Evolutionary conservation across 2,329 filamentous ascomycete species (phyloP).

Genomic region (Sclerotinia glacialis): DNA sequence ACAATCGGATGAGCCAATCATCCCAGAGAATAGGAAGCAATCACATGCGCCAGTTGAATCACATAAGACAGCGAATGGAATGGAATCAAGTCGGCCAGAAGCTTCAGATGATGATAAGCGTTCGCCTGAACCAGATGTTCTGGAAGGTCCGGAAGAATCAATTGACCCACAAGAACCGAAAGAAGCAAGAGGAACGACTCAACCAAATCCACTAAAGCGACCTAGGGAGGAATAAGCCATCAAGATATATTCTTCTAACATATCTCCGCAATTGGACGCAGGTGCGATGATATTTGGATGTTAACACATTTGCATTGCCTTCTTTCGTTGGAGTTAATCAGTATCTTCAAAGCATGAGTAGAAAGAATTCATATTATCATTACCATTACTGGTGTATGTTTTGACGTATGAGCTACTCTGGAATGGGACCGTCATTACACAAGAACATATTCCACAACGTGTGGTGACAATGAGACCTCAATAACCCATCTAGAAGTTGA

Average conservation of each 20-base stretch:
- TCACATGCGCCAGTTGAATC: background rate
- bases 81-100: background rate
- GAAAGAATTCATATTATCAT: background rate
- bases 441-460: background rate
- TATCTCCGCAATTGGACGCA: background rate
- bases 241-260: background rate
- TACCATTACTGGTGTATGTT: background rate
- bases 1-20: background rate
- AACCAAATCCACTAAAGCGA: background rate
- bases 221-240: background rate
- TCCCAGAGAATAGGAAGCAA: background rate
- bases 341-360: background rate
- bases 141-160: background rate
- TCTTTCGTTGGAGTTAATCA: background rate
- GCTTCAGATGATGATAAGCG: background rate
- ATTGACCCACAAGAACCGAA: background rate
- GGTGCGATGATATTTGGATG: background rate
- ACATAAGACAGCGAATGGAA: background rate
- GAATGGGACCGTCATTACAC: too few species aligned
- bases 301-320: background rate
- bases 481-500: background rate
- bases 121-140: background rate
- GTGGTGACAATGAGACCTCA: background rate
- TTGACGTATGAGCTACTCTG: too few species aligned
- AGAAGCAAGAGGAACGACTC: background rate